Conservation (phyloP, 371 early-diverging fungal species). For the Choanephora cucurbitarum region DNA sequence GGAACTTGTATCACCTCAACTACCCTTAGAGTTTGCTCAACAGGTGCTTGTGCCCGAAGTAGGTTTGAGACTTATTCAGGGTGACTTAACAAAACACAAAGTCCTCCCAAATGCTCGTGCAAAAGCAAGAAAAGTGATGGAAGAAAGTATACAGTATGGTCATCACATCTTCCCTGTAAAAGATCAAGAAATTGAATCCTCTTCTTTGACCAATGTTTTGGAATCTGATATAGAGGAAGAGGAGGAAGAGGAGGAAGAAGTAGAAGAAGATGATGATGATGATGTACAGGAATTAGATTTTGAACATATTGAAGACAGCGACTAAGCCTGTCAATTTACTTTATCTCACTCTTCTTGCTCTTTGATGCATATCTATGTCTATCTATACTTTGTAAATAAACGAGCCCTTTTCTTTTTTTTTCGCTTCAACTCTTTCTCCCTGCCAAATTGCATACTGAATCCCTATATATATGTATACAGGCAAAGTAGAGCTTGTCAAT, state of each 20-base stretch:
- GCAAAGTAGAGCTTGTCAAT: not conserved
- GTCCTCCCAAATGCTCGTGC: not conserved
- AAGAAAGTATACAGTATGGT: constrained; percentile 30
- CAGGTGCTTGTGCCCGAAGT: constrained; percentile 61
- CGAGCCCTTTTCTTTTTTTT: no score
- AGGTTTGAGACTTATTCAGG: constrained; percentile 47
- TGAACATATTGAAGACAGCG: no score
- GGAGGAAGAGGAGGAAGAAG: not conserved
- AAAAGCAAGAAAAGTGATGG: constrained; percentile 25
- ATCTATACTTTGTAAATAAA: no score
- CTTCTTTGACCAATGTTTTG: no score
- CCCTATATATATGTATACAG: not conserved
- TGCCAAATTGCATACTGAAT: no score
- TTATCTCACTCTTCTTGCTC: no score
- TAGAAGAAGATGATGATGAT: not conserved
- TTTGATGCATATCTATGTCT: no score
- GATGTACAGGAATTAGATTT: not conserved
- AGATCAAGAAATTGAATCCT: constrained; percentile 11
- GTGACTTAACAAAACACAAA: constrained; percentile 27
- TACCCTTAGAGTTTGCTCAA: constrained; percentile 56
- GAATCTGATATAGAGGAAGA: not conserved
- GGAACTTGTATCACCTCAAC: constrained; percentile 40
- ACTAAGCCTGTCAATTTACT: no score
- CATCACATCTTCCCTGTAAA: constrained; percentile 17
- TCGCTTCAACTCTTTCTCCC: no score